phyloP scores from a whole-genome alignment of 371 early-diverging fungal genomes.

The Mucor sp. region DNA sequence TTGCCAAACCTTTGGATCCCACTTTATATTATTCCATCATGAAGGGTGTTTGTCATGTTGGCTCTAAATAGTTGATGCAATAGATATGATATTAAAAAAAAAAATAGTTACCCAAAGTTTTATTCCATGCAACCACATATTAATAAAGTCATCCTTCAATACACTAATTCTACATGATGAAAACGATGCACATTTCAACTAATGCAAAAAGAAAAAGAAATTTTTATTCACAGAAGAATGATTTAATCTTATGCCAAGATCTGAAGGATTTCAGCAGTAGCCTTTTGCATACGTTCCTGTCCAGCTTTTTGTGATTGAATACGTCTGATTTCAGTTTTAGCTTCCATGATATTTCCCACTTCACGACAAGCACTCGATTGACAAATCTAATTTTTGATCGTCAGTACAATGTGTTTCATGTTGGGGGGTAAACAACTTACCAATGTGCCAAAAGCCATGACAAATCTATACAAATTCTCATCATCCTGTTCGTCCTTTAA shows the following conservation, averaged over 20 bases:
- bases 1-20: not conserved
- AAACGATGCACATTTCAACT: too few species aligned
- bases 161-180: too few species aligned
- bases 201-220: not conserved
- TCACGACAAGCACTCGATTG: constrained; percentile 33
- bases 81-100: too few species aligned
- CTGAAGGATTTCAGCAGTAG: constrained; percentile 19
- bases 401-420: not conserved
- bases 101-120: not conserved
- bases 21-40: not conserved
- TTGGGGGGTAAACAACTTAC: constrained; percentile 18
- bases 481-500: constrained; percentile 52
- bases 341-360: constrained; percentile 40
- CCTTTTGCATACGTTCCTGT: constrained; percentile 29
- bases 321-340: constrained; percentile 14
- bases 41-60: not conserved
- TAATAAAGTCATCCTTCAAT: too few species aligned
- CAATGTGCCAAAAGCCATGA: constrained; percentile 65
- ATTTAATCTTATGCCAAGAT: constrained; percentile 5
- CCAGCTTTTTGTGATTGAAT: constrained; percentile 14
- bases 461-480: constrained; percentile 57
- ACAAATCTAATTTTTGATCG: constrained; percentile 9
- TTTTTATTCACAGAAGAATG: not conserved
- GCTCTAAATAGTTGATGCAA: not conserved
- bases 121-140: too few species aligned